These are phyloP conservation scores for Plenodomus biglobosus DNA, from an alignment of 2,329 filamentous ascomycete species.

Conservation along the genomic window DNA sequence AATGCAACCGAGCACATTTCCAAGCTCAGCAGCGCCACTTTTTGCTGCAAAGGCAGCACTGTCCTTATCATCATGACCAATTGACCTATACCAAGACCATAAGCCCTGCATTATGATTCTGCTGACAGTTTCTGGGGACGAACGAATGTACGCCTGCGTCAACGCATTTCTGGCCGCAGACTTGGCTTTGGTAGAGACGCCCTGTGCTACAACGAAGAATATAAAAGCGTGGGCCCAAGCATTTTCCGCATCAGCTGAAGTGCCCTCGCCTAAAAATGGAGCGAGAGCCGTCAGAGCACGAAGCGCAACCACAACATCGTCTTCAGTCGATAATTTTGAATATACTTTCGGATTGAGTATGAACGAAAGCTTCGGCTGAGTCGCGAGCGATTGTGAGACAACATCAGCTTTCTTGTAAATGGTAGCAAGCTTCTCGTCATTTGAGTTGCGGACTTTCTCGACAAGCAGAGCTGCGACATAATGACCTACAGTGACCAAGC, in stretches of 20 bases:
- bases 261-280: conserved; percentile 55
- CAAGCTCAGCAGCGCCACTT: conserved; percentile 64
- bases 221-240: conserved; percentile 85
- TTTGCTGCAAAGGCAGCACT: conserved; percentile 68
- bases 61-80: conserved; percentile 76
- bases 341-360: conserved; percentile 83
- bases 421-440: conserved; percentile 58
- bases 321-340: conserved; percentile 71
- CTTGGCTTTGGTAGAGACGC: conserved; percentile 63
- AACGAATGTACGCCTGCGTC: conserved; percentile 63
- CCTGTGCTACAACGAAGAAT: conserved; percentile 69
- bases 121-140: conserved; percentile 60
- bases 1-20: conserved; percentile 62
- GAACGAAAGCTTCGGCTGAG: conserved; percentile 83
- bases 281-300: conserved; percentile 68
- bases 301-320: conserved; percentile 77
- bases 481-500: conserved; percentile 77
- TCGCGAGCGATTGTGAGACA: conserved; percentile 64
- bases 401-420: conserved; percentile 65
- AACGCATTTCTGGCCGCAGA: conserved; percentile 65
- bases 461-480: conserved; percentile 67
- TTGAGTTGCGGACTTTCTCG: conserved; percentile 56
- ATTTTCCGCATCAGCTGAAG: conserved; percentile 54
- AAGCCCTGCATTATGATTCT: conserved; percentile 69
- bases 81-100: conserved; percentile 74